These are phyloP conservation scores for Penicillium hordei DNA, from an alignment of 2,329 filamentous ascomycete genomes.

Conservation along the genomic window DNA sequence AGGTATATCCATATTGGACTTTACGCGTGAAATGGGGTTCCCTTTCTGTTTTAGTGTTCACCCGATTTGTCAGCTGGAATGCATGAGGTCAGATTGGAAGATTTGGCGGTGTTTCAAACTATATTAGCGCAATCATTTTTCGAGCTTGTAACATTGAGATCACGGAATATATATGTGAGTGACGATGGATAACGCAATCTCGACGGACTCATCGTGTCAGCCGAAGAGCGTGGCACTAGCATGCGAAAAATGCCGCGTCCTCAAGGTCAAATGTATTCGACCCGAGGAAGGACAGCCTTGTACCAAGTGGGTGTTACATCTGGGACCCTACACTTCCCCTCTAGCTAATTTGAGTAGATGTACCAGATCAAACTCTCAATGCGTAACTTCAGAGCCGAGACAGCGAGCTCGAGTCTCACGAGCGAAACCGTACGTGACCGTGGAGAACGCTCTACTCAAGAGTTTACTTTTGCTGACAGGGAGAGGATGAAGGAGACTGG, in stretches of 20 bases:
- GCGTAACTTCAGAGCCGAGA: slow-evolving; percentile 14
- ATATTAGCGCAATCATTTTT: background rate
- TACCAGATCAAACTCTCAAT: slow-evolving; percentile 18
- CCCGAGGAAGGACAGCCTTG: slow-evolving; percentile 13
- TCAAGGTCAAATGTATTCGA: slow-evolving; percentile 24
- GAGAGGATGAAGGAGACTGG: slow-evolving; percentile 12
- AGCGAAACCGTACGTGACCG: slow-evolving; percentile 13
- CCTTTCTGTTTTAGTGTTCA: too few species aligned
- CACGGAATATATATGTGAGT: background rate
- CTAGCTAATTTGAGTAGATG: slow-evolving; percentile 16
- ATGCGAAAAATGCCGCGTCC: slow-evolving; percentile 22
- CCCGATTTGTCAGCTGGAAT: too few species aligned
- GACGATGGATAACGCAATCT: background rate
- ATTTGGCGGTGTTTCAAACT: too few species aligned
- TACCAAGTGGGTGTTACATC: slow-evolving; percentile 10
- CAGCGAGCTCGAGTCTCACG: slow-evolving; percentile 14
- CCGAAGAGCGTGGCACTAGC: slow-evolving; percentile 13
- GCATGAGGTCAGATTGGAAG: too few species aligned
- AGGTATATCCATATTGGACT: too few species aligned
- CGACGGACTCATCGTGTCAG: slow-evolving; percentile 15
- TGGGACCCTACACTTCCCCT: background rate
- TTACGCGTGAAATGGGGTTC: too few species aligned
- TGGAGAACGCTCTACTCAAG: background rate
- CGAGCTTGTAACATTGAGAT: background rate
- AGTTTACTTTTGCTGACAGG: slow-evolving; percentile 4